A percentile compares a stretch with the other conserved stretches of the same genome.
These are phyloP conservation scores for Mycena filopes DNA, from an alignment of 768 basidiomycete species.

Conservation along the genomic window DNA sequence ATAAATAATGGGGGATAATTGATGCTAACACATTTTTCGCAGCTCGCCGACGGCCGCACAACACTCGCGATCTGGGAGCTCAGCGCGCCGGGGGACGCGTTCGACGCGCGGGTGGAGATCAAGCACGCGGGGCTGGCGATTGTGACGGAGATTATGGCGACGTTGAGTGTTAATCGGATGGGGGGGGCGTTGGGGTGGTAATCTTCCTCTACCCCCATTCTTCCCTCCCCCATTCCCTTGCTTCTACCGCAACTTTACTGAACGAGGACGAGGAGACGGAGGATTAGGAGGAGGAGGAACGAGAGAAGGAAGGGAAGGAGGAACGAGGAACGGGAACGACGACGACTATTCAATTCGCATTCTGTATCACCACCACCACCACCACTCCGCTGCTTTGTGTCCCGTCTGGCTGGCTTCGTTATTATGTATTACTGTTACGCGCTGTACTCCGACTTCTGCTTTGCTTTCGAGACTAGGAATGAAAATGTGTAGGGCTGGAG, in stretches of 20 bases:
- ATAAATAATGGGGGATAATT: too few relatives aligned
- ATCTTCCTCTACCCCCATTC: too few relatives aligned
- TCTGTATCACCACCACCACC: conserved; percentile 17
- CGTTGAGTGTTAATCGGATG: conserved; percentile 79
- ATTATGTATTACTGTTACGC: conserved; percentile 7
- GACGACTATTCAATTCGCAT: background rate
- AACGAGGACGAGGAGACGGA: too few relatives aligned
- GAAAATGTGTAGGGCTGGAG: too few relatives aligned
- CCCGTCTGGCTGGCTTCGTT: background rate
- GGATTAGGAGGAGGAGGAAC: too few relatives aligned
- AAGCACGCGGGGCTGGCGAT: conserved; percentile 66
- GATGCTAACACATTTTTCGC: too few relatives aligned
- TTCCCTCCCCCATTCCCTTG: background rate
- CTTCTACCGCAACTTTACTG: background rate
- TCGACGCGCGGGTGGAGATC: conserved; percentile 70
- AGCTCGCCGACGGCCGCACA: conserved; percentile 75
- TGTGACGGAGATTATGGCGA: conserved; percentile 83
- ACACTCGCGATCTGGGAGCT: conserved; percentile 78
- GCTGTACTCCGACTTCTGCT: too few relatives aligned
- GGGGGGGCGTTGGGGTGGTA: conserved; percentile 69
- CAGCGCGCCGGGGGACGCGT: conserved; percentile 64
- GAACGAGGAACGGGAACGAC: too few relatives aligned
- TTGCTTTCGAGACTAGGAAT: too few relatives aligned
- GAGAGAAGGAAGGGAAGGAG: too few relatives aligned
- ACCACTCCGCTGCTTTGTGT: background rate